Evolutionary conservation across 2,329 filamentous ascomycete species (phyloP), one percentile per base, ranked within the genome.

Genomic region (Colletotrichum somersetense): DNA sequence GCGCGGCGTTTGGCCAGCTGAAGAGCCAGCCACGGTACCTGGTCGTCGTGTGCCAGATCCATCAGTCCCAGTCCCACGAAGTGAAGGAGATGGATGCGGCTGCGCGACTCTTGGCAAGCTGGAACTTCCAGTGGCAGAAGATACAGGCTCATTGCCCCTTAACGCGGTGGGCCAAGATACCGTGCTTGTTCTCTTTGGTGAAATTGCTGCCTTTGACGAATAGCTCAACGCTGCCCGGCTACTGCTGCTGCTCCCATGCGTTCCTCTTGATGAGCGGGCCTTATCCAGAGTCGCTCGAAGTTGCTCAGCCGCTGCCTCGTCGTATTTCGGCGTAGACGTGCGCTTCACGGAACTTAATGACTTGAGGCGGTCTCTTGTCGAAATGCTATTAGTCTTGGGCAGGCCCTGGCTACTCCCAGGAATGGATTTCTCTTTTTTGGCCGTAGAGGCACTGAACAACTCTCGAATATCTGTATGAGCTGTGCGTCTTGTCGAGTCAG

Each of bases 301-400:
- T 23, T 46, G 26, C 16, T 48, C n/a, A 16, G 40, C 26, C 23
- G 58, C 3, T 42, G 40, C 14, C n/a, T 68, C 58, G 35, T 65
- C 62, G 7, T 59, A 55, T 33, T 57, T 61, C 46, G 70, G 53
- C 18, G 66, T 52, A 7, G 59, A 61, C 20, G 61, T 40, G 11
- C 40, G 66, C 14, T 50, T 64, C 4, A 62, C 10, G 6, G 26
- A 30, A 14, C 48, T 30, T 1, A 70, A 48, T 0, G 16, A 50
- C 48, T 65, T 72, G 2, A 72, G 66, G 16, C 66, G 70, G 40
- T 72, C 66, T 64, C 55, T 69, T 20, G 55, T 50, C 20, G 61
- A 72, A 26, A 42, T 23, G 4, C 66, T 26, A 5, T 14, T 38
- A 33, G 42, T 30, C 11, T 18, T 63, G 52, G n/a, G 23, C 20